Base-by-base conservation (phyloP, 2,329 filamentous ascomycete genomes). In the Curvularia hawaiiensis region DNA sequence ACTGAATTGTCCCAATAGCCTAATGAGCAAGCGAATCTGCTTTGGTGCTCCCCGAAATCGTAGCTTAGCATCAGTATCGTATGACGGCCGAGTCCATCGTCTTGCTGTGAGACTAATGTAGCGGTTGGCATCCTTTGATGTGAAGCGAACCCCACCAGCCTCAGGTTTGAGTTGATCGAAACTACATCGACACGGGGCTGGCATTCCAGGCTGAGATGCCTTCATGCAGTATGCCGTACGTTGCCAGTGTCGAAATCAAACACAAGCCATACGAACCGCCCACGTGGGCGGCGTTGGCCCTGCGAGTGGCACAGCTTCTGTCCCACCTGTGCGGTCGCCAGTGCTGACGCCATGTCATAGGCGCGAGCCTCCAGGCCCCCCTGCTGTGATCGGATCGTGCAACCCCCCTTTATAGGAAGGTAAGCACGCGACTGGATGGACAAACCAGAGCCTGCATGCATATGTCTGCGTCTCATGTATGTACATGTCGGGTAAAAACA, bases 381-480 rank as follows among this genome's bases (percentile, higher is more conserved):
- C 18, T 54, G 56, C n/a, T 18, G 12, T 39, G 18, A 18, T 44
- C 24, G 28, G 16, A n/a, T 38, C 35, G 35, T 18, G 16, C 16
- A 18, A 18, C 14, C n/a, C 35, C 33, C 18, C n/a, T n/a, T 18
- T 54, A 54, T 54, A 49, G 53, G 56, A 49, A 59, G 53, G 56
- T 59, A 44, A 48, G 56, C 56, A 59, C 56, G 44, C 53, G 56
- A 59, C 38, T 30, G 31, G 26, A 46, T 30, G 31, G 26, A 46
- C 31, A 28, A 40, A 16, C 14, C 39, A 52, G 53, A 11, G 33
- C 40, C 45, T 16, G 28, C 40, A 35, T 43, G 28, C 39, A 52
- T 39, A 30, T 35, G 24, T 31, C 12, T 47, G 26, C 47, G 24
- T 16, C 45, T 35, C 8, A 22, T 26, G 4, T 14, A 22, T n/a